phyloP scores from a whole-genome alignment of 2,329 filamentous ascomycete genomes.

The Diaporthe sp. region DNA sequence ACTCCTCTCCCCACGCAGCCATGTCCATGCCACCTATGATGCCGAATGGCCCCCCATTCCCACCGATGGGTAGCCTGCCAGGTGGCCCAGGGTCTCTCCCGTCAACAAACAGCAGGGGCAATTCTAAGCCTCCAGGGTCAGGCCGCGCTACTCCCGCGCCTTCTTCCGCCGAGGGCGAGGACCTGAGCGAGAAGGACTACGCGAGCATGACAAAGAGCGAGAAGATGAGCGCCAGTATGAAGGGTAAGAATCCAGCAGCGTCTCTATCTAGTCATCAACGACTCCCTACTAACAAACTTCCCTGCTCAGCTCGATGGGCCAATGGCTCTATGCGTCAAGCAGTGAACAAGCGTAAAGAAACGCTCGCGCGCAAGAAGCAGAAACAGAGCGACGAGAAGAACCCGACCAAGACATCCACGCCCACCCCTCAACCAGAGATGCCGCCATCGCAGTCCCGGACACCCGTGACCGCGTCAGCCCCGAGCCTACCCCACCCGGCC shows the following conservation, averaged over 20 bases:
- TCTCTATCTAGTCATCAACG: neutral
- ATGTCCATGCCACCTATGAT: slow-evolving; percentile 38
- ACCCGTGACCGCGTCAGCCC: slow-evolving; percentile 15
- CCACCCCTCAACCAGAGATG: slow-evolving; percentile 35
- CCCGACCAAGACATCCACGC: slow-evolving; percentile 26
- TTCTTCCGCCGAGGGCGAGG: slow-evolving; percentile 45
- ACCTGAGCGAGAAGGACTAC: slow-evolving; percentile 64
- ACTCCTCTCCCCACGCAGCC: slow-evolving; percentile 22
- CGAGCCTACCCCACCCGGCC: slow-evolving; percentile 5
- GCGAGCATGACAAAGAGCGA: slow-evolving; percentile 73
- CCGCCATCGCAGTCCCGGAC: slow-evolving; percentile 24
- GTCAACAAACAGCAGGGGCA: slow-evolving; percentile 28
- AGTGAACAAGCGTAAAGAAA: slow-evolving; percentile 72
- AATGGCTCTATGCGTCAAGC: slow-evolving; percentile 71
- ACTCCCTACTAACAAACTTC: neutral
- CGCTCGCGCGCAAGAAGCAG: slow-evolving; percentile 68
- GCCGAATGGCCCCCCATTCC: slow-evolving; percentile 15
- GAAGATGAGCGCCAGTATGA: slow-evolving; percentile 76
- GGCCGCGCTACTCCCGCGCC: slow-evolving; percentile 45
- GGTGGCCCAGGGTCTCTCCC: slow-evolving; percentile 33
- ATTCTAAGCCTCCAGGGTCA: slow-evolving; percentile 45
- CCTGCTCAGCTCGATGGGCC: slow-evolving; percentile 65
- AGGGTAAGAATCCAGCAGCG: slow-evolving; percentile 59
- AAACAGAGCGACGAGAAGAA: slow-evolving; percentile 37
- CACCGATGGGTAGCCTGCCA: slow-evolving; percentile 14